These are phyloP conservation scores for Adiantum capillusveneris DNA, from an alignment of 75 land plant species.

Conservation along the genomic window DNA sequence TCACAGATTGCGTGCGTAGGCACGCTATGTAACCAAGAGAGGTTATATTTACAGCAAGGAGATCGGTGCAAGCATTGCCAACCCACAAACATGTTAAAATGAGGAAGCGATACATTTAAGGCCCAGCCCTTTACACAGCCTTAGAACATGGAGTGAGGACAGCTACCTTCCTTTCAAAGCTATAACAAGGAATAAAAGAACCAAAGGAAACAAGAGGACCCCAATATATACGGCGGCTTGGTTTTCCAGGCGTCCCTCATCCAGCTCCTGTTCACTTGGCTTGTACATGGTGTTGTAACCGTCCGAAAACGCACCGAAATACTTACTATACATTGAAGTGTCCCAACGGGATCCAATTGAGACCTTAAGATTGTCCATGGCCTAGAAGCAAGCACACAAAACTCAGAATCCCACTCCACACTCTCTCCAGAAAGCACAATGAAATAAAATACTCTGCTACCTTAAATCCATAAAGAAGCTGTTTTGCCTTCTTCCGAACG, in stretches of 20 bases:
- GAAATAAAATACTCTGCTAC: constrained; percentile 47
- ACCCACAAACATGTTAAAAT: too few relatives aligned
- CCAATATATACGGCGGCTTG: constrained; percentile 51
- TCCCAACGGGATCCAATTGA: constrained; percentile 20
- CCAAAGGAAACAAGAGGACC: constrained; percentile 53
- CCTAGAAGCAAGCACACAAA: constrained; percentile 11
- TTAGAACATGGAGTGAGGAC: too few relatives aligned
- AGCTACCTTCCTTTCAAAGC: background rate
- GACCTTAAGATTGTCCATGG: constrained; percentile 25
- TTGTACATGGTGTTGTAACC: constrained; percentile 35
- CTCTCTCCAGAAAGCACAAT: background rate
- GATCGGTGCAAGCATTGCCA: too few relatives aligned
- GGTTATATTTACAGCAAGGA: too few relatives aligned
- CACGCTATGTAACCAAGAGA: too few relatives aligned
- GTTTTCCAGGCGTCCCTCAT: constrained; percentile 17
- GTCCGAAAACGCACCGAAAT: constrained; percentile 62
- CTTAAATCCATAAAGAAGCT: constrained; percentile 60
- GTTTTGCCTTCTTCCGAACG: constrained; percentile 72
- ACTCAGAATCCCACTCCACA: background rate
- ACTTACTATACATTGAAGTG: constrained; percentile 41
- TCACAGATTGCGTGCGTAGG: too few relatives aligned
- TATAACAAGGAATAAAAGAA: constrained; percentile 24
- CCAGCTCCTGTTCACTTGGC: constrained; percentile 15
- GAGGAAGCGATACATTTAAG: too few relatives aligned
- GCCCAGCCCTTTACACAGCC: too few relatives aligned